phyloP scores from a whole-genome alignment of 1,284 basidiomycete species.

The Veloporphyrellus conicus region DNA sequence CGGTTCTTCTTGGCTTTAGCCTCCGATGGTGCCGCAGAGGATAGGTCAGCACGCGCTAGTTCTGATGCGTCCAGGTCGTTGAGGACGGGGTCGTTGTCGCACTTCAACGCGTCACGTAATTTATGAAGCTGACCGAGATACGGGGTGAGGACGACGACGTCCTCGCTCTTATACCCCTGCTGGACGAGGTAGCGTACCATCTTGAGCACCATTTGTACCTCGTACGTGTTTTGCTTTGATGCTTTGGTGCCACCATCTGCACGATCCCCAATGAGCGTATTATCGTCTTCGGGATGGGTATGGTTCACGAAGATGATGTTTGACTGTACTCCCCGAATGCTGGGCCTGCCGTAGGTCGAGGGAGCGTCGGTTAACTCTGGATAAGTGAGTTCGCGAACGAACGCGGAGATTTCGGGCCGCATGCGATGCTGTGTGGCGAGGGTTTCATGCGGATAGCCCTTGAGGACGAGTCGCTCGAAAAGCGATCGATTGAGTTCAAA shows the following conservation, averaged over 20 bases:
- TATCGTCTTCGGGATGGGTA: slow-evolving; percentile 48
- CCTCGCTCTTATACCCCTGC: slow-evolving; percentile 56
- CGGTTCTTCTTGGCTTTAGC: slow-evolving; percentile 36
- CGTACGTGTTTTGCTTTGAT: slow-evolving; percentile 55
- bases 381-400: slow-evolving; percentile 58
- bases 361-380: slow-evolving; percentile 54
- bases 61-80: slow-evolving; percentile 57
- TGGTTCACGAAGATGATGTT: slow-evolving; percentile 61
- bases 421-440: slow-evolving; percentile 59
- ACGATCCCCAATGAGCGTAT: slow-evolving; percentile 37
- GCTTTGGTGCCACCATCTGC: slow-evolving; percentile 42
- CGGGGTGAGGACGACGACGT: slow-evolving; percentile 58
- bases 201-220: slow-evolving; percentile 56
- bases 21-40: slow-evolving; percentile 12
- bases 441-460: slow-evolving; percentile 54
- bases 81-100: slow-evolving; percentile 52
- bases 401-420: slow-evolving; percentile 59
- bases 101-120: slow-evolving; percentile 41
- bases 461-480: slow-evolving; percentile 60
- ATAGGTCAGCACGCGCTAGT: slow-evolving; percentile 50
- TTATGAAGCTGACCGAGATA: slow-evolving; percentile 59
- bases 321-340: slow-evolving; percentile 49
- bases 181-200: slow-evolving; percentile 57
- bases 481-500: slow-evolving; percentile 60
- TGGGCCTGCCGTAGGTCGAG: slow-evolving; percentile 42